These are phyloP conservation scores for Pseudoturritis turrita DNA, from an alignment of 345 rosid species.

Conservation along the genomic window DNA sequence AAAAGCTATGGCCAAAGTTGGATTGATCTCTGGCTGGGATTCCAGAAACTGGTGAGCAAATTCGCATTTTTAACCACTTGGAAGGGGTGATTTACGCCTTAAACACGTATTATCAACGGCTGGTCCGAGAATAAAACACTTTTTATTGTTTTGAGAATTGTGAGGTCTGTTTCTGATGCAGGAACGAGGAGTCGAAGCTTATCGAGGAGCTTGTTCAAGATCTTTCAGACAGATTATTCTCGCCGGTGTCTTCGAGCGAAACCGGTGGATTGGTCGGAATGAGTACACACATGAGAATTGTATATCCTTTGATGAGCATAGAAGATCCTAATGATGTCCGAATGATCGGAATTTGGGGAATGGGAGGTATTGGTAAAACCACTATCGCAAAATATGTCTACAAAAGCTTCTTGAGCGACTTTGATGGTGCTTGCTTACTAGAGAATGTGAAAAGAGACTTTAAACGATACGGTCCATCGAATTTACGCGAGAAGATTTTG, in stretches of 20 bases:
- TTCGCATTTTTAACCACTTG: too few relatives aligned
- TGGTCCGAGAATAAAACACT: too few relatives aligned
- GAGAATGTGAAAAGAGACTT: constrained; percentile 38
- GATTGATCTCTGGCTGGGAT: constrained; percentile 31
- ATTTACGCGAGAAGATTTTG: constrained; percentile 13
- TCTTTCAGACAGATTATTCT: constrained; percentile 20
- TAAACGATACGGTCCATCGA: background rate
- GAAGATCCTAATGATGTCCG: constrained; percentile 3
- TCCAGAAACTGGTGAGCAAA: constrained; percentile 26
- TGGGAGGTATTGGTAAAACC: constrained; percentile 56
- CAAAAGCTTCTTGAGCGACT: constrained; percentile 23
- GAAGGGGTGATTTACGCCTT: too few relatives aligned
- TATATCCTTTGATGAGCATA: constrained; percentile 11
- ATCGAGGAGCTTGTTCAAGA: constrained; percentile 27
- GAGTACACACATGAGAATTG: constrained; percentile 11
- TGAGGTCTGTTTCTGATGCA: background rate
- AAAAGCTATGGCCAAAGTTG: constrained; percentile 24
- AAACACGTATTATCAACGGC: too few relatives aligned
- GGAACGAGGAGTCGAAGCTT: constrained; percentile 32
- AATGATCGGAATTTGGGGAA: constrained; percentile 42
- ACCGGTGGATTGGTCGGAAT: constrained; percentile 30
- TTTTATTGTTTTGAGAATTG: background rate
- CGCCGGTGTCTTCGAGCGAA: background rate
- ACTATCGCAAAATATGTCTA: constrained; percentile 40
- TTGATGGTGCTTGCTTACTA: constrained; percentile 38